Percentiles rank a stretch among this genome's conserved stretches.
phyloP scores from a whole-genome alignment of 73 alveolate genomes.

The Symbiodinium natans region DNA sequence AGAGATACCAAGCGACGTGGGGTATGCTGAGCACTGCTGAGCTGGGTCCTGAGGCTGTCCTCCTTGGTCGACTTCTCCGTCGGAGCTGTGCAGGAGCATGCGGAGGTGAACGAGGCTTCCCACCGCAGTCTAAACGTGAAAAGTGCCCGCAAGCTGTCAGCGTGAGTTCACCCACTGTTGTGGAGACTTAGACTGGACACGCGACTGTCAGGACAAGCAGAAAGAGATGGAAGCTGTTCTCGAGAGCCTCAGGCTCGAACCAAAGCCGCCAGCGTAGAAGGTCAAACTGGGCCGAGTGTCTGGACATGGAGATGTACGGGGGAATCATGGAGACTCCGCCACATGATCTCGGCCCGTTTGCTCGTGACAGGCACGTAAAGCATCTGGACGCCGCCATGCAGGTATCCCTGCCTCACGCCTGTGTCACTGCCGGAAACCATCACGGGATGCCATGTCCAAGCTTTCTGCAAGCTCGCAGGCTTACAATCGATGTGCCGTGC shows the following conservation, averaged over 20 bases:
- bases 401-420: too few relatives aligned
- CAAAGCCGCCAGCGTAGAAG: too few relatives aligned
- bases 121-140: too few relatives aligned
- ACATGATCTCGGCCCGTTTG: too few relatives aligned
- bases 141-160: too few relatives aligned
- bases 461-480: not conserved
- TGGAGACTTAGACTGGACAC: too few relatives aligned
- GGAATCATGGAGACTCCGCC: too few relatives aligned
- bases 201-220: not conserved
- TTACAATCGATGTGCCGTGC: not conserved
- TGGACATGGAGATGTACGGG: too few relatives aligned
- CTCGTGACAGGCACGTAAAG: not conserved
- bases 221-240: not conserved
- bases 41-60: not conserved
- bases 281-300: too few relatives aligned
- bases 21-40: not conserved
- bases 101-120: not conserved
- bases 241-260: not conserved
- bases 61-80: not conserved
- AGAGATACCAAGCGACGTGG: not conserved
- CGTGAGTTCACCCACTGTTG: too few relatives aligned
- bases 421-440: too few relatives aligned
- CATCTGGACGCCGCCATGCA: not conserved
- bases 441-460: too few relatives aligned
- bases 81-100: not conserved